Conservation (phyloP, 1,284 basidiomycete genomes). For the Naganishia sp. region DNA sequence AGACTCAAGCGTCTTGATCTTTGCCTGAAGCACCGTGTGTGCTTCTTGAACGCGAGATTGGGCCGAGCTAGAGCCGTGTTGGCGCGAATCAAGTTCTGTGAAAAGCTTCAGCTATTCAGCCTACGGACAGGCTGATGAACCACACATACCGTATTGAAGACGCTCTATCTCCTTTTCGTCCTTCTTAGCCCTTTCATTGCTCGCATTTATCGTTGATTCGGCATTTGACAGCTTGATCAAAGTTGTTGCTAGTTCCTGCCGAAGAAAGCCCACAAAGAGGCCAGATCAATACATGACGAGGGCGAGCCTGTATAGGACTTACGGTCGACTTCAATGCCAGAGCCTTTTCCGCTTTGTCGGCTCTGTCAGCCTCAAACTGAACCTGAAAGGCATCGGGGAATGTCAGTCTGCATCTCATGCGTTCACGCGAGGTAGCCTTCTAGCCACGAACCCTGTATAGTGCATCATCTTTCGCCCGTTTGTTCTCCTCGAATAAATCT, state of each 20-base stretch:
- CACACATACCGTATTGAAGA: slow-evolving; percentile 44
- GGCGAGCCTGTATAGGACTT: slow-evolving; percentile 7
- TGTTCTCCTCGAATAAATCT: slow-evolving; percentile 39
- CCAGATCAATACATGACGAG: not conserved
- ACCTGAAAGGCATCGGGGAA: slow-evolving; percentile 33
- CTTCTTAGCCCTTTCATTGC: slow-evolving; percentile 40
- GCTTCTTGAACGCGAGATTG: slow-evolving; percentile 27
- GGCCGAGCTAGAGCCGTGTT: slow-evolving; percentile 31
- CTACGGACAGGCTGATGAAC: not conserved
- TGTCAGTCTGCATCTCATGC: slow-evolving; percentile 1
- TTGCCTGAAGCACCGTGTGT: slow-evolving; percentile 35
- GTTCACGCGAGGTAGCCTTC: not conserved
- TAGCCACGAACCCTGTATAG: slow-evolving; percentile 41
- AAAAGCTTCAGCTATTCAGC: not conserved
- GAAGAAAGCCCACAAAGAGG: too few species aligned
- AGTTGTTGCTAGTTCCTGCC: slow-evolving; percentile 44
- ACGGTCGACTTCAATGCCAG: slow-evolving; percentile 36
- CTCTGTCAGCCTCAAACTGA: slow-evolving; percentile 42
- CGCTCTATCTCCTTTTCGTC: slow-evolving; percentile 44
- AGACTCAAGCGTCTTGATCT: slow-evolving; percentile 42
- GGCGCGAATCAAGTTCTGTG: slow-evolving; percentile 15
- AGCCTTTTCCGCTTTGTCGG: slow-evolving; percentile 40
- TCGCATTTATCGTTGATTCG: slow-evolving; percentile 40
- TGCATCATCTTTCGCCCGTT: slow-evolving; percentile 42
- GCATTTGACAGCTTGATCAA: slow-evolving; percentile 46